Base-by-base conservation (phyloP, 78 protist genomes). In the Carpediemonas membranifera region DNA sequence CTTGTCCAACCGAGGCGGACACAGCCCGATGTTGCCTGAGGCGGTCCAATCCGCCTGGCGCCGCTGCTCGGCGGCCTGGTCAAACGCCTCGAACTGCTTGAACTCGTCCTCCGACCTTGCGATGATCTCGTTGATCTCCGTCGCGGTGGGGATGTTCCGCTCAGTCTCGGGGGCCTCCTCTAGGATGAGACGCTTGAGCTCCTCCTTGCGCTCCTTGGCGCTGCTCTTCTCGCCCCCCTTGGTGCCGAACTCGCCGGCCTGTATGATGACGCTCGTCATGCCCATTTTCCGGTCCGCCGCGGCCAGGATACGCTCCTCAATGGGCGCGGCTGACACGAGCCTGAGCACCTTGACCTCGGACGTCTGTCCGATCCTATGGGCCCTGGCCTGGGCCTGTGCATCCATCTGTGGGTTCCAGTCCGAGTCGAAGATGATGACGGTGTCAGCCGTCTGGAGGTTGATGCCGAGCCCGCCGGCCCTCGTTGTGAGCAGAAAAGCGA, bases 381-480 rank as follows among this genome's bases (percentile, higher is more conserved):
- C 78, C 7, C 78, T 50, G 35, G 33, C 78, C 35, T 61, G 68
- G 3, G 80, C 80, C 57, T 81, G 85, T 15, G 62, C 59, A 1
- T 59, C 68, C 37, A 7, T 13, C 30, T 55, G 67, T 30, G 82
- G 82, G 36, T 77, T 77, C 85, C 98, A 93, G 74, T 93, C 98
- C 7, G 79, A 55, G 56, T 93, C 98, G 37, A 82, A 92, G 69
- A 90, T 66, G 65, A 92, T 76, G 28, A 85, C 91, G 1, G 95
- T 90, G 77, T 89, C 92, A 7, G 97, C 94, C 1, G 92, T 79
- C 60, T 86, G 92, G 30, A 87, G 79, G 71, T 92, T 92, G 75
- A 92, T 71, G 28, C 97, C 97, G 3, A 87, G 68, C 35, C 97
- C 97, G 64, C 97, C 97, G 18, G 97, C 94, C 28, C 97, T 82